Base-by-base conservation (phyloP, 352 stramenopile species). In the Thalassiosira exigua region DNA sequence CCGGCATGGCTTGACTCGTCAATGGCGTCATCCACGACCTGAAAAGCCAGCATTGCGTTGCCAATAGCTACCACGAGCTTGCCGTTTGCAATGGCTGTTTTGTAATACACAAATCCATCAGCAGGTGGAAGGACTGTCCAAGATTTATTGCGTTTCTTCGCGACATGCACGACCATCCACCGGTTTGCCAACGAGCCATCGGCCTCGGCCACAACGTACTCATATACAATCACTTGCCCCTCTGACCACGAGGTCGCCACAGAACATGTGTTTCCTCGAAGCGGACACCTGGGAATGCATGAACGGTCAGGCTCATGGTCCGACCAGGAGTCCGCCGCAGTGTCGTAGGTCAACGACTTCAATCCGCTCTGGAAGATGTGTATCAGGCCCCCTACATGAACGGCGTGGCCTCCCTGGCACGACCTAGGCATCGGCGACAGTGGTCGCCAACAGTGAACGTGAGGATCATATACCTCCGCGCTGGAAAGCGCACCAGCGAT, bases 131-230 rank as follows among this genome's bases (percentile, higher is more conserved):
- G 14, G 3, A 78, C 69, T 3, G 58, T 70, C 69, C 69, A 70
- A 7, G 57, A 57, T 51, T 64, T 78, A 7, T 29, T 71, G 3
- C 48, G 44, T n/a, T 71, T 69, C 3, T 65, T 56, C n/a, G 22
- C 51, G 1, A 78, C 64, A 59, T 71, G 36, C 12, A 59, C 44
- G 42, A 70, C 60, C 27, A 70, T 68, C 69, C 69, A 78, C 57
- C 69, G 19, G 22, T 62, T 53, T 44, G 50, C 17, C 17, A 65
- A 21, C 4, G 11, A 21, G n/a, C 69, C 69, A 27, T 71, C 59
- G 21, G 33, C 57, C n/a, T 39, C 69, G 36, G 21, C 39, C 50
- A 62, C 50, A 14, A 53, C 32, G 21, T 78, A 78, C 3, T 41
- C 27, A 21, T 64, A 78, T 7, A 78, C 56, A 14, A 78, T 62